Evolutionary conservation across 768 basidiomycete genomes (phyloP), one percentile per base, ranked within the genome.

Genomic region (Thelephora aurantiotincta): DNA sequence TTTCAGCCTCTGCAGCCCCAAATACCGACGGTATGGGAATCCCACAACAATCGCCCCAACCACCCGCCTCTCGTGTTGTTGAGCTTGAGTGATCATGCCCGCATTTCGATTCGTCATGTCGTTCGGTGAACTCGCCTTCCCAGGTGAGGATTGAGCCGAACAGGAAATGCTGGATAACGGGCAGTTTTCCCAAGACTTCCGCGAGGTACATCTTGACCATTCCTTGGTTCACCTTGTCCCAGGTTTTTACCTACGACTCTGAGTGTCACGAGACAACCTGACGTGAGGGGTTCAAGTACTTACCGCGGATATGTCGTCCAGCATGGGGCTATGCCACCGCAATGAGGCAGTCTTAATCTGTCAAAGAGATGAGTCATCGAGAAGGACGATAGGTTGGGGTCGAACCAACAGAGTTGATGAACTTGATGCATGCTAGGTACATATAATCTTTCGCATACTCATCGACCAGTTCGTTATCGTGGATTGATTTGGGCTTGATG

Each of bases 151-250:
- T 68, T 1, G 80, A 80, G 5, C 96, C 94, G 55, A 98, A 98
- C 41, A 93, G 70, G 63, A 97, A 93, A 64, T 99, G 96, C 63
- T 98, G 94, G 34, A 89, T 77, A 48, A 99, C 91, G 1, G 96
- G 94, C 2, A 98, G 79, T 58, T 97, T 97, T 50, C 82, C 85
- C 11, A 98, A 72, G 0, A 99, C 94, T 63, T 99, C 93, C 34
- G 90, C 93, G 38, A 72, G 71, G 67, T 93, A 98, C 94, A 99
- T 98, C 63, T 97, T 99, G 64, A 87, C 72, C 90, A 99, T 96
- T 3, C 94, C 94, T 5, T 71, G 65, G 62, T 98, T 97, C 54
- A 97, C 90, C 62, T 96, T 98, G 57, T 89, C 86, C 94, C 94
- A 98, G 9, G 86, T 82, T 63, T 86, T 90, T 3, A 89, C 81